phyloP scores from a whole-genome alignment of 495 filamentous ascomycete genomes.

The Penicillium manginii region DNA sequence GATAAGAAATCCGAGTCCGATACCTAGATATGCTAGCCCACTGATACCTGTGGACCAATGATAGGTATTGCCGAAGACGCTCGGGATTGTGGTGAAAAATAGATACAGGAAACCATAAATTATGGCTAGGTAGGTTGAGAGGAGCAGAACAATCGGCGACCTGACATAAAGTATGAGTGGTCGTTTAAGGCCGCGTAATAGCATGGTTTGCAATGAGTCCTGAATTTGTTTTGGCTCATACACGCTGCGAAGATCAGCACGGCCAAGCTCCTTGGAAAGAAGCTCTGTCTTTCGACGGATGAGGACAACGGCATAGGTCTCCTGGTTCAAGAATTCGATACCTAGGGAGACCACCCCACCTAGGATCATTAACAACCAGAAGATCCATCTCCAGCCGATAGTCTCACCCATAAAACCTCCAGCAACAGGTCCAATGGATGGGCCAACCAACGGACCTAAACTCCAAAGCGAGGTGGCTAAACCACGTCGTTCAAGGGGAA shows the following conservation, averaged over 20 bases:
- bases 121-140: constrained; percentile 62
- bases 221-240: background rate
- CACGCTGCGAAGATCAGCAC: too few species aligned
- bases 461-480: constrained; percentile 8
- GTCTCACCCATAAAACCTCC: constrained; percentile 44
- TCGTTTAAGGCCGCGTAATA: too few species aligned
- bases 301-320: too few species aligned
- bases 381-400: constrained; percentile 14
- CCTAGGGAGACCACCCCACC: constrained; percentile 1
- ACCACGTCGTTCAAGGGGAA: constrained; percentile 8
- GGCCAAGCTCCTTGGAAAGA: background rate
- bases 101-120: constrained; percentile 62
- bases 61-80: constrained; percentile 52
- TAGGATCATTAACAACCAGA: constrained; percentile 6
- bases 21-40: constrained; percentile 16
- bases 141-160: constrained; percentile 62
- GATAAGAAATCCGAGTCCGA: constrained; percentile 10
- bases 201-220: too few species aligned
- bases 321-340: too few species aligned
- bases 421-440: constrained; percentile 25
- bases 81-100: constrained; percentile 64
- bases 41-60: constrained; percentile 35
- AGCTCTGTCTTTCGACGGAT: background rate
- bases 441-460: constrained; percentile 13
- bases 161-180: constrained; percentile 29